Percentiles rank a stretch among this genome's conserved stretches.
phyloP scores from a whole-genome alignment of 1,284 basidiomycete genomes.

The Tetrapyrgos nigripes region DNA sequence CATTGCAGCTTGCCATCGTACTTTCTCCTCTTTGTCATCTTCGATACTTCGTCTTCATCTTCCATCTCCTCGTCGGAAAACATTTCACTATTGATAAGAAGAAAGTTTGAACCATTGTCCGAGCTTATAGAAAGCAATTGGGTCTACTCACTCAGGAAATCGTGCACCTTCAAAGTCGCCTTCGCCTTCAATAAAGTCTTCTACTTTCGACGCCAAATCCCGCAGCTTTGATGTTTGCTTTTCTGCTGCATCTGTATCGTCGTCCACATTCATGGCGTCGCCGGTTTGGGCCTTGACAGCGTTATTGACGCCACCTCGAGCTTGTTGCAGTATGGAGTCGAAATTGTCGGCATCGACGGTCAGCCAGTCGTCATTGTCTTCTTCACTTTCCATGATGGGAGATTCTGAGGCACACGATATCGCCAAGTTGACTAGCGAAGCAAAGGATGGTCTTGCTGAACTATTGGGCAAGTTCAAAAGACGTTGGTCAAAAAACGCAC shows the following conservation, averaged over 20 bases:
- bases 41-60: constrained; percentile 50
- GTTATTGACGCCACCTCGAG: constrained; percentile 48
- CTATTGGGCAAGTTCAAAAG: constrained; percentile 49
- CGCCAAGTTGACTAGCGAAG: constrained; percentile 71
- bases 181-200: constrained; percentile 86
- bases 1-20: constrained; percentile 64
- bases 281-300: constrained; percentile 18
- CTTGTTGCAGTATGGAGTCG: constrained; percentile 58
- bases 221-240: constrained; percentile 76
- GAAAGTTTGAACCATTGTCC: constrained; percentile 10
- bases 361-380: constrained; percentile 80
- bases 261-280: constrained; percentile 56
- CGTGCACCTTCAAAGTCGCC: constrained; percentile 87
- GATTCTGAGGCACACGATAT: constrained; percentile 45
- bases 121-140: constrained; percentile 13
- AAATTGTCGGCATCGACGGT: constrained; percentile 68
- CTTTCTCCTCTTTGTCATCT: constrained; percentile 38
- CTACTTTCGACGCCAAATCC: constrained; percentile 83
- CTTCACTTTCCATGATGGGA: constrained; percentile 32
- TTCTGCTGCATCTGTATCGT: constrained; percentile 56
- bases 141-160: constrained; percentile 90
- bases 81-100: constrained; percentile 55
- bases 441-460: constrained; percentile 74
- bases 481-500: background rate
- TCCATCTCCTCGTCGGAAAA: constrained; percentile 62